Base-by-base conservation (phyloP, 768 basidiomycete species). In the Glaciozyma antarctica region DNA sequence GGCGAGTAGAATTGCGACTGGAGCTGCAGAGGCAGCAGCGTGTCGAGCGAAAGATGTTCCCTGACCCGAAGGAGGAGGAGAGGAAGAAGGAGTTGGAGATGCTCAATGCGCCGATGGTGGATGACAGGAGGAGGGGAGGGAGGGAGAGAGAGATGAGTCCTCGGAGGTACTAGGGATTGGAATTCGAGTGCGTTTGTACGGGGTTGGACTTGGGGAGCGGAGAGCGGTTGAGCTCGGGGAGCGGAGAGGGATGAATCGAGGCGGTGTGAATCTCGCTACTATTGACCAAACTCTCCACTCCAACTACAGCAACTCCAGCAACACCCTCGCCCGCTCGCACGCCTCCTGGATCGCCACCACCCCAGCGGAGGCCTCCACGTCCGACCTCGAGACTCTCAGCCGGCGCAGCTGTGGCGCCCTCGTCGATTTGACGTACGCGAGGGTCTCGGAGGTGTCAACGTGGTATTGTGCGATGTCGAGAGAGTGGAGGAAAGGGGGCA, bases 71-170 rank as follows among this genome's bases (percentile, higher is more conserved):
- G 28, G 73, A 72, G 49, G 66, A 67, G 45, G 73, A 74, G 47
- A 32, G 73, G 21, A 52, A 54, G 41, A 72, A 73, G 55, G 73
- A 73, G 48, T 48, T 73, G 47, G 67, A 66, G 48, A 65, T 71
- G 70, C 63, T 71, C 55, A 66, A 41, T 8, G 63, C 52, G 6
- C 59, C 52, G 28, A 63, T 63, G 57, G 64, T 47, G 57, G 62
- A 58, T 56, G 49, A 64, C 26, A 49, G 22, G 22, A 58, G 21
- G n/a, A 60, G 41, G 19, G 58, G 30, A 9, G 58, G 58, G 41
- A 41, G 58, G 21, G 38, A 58, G 41, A 41, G 59, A 26, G 59
- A 60, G 45, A 28, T 15, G 44, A 57, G 55, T n/a, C 55, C 55
- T n/a, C 28, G 51, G 51, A 52, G 51, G 51, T 52, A 52, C 15